Base-by-base conservation (phyloP, 1,139 yeast genomes). In the Pichia sp. region DNA sequence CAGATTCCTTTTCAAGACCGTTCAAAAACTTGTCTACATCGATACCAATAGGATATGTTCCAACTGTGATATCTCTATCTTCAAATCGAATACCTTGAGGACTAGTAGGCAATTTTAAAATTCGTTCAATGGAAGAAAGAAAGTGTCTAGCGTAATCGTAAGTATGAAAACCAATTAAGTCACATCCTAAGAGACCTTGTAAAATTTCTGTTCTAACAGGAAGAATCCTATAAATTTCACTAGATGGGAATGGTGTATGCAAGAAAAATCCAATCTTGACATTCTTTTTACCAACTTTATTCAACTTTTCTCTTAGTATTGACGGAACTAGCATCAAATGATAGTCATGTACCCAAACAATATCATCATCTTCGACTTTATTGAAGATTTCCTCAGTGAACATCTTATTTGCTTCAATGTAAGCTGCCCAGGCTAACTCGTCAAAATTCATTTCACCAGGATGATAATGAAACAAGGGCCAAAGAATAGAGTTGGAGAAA, bases 401-500 rank as follows among this genome's bases (percentile, higher is more conserved):
- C 49, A 74, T 69, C 46, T 80, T 67, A 60, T 93, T 93, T 15
- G 98, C 98, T 61, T 88, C 94, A 45, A 88, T 84, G 61, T 93
- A 93, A 2, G 97, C 97, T 38, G 91, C 91, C 98, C 98, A 93
- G 4, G 96, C 96, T 49, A 79, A 79, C 61, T 93, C 98, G 61
- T 93, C 98, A 59, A 93, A 93, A 60, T 85, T 88, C 84, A 93
- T 93, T 64, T 93, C 99, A 47, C 98, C 98, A 0, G 99, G 98
- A 59, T 93, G 98, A 63, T 93, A 93, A 62, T 93, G 99, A 67
- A 93, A 93, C 47, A 93, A 66, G 1, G 99, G 99, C 99, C 99
- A 93, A 49, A 93, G 68, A 49, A 93, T 93, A 26, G 78, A 71
- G 63, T 91, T 93, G 46, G 89, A 79, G 62, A 93, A 93, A 35